Evolutionary conservation across 352 stramenopile species (phyloP), one percentile per base, ranked within the genome.

Genomic region (Phytophthora parvispora): DNA sequence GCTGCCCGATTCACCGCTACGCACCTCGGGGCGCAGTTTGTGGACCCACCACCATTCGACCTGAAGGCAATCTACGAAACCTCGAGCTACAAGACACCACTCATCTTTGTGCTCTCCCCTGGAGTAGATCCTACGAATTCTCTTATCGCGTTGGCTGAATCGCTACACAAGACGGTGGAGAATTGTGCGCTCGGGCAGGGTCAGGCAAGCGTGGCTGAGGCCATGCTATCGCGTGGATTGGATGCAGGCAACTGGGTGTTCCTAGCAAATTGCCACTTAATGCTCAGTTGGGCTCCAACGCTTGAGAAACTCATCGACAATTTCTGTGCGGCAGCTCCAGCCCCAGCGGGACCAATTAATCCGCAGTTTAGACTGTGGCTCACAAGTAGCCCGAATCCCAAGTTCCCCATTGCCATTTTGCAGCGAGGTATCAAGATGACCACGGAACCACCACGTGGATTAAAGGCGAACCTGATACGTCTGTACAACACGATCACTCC

Each of bases 381-480:
- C 2, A 96, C 92, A 6, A 98, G 92, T 42, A 95, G 90, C 42
- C 97, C 97, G 18, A 97, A 93, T 38, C 92, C 95, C 3, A 97
- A 98, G 50, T 99, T 99, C 64, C 97, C 97, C 1, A 99, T 99
- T 27, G 87, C 95, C 10, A 97, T 99, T 31, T 80, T 99, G 28
- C 97, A 99, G 69, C 82, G 92, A 7, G 91, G 92, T 1, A 95
- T 99, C 77, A 99, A 99, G 73, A 99, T 99, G 91, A 99, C 97
- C 8, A 99, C 95, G 1, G 96, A 99, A 61, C 97, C 97, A 4
- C 97, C 97, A 6, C 83, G 90, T 25, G 97, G 97, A 0, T 66
- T 99, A 1, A 92, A 97, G 32, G 92, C 94, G 2, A 99, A 99
- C 64, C 62, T 99, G 7, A 66, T 97, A 22, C 93, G 94, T 1